Evolutionary conservation across 1,139 yeast genomes (phyloP).

Genomic region (Suhomyces taliae): DNA sequence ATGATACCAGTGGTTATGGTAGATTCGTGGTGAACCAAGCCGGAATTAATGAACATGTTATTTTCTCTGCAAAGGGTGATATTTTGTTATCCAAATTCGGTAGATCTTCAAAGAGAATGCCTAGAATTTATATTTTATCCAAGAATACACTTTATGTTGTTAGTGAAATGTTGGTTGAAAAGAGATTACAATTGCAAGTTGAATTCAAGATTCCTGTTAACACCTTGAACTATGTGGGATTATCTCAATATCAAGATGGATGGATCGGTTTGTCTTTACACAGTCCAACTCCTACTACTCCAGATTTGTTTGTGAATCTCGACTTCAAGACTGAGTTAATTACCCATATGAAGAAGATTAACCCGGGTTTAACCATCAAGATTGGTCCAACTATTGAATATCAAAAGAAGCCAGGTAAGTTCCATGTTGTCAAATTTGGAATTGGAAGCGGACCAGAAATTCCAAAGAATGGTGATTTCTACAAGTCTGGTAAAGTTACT

Average conservation of each 20-base stretch:
- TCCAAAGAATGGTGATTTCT: constrained; percentile 65
- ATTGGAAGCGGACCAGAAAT: constrained; percentile 52
- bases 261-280: constrained; percentile 81
- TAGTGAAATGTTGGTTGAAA: constrained; percentile 70
- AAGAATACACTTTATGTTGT: constrained; percentile 61
- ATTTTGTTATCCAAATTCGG: constrained; percentile 84
- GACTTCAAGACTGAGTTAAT: constrained; percentile 88
- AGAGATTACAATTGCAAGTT: constrained; percentile 62
- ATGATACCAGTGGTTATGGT: constrained; percentile 70
- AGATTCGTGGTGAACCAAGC: constrained; percentile 64
- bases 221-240: constrained; percentile 61
- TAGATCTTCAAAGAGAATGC: constrained; percentile 79
- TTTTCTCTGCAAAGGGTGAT: constrained; percentile 83
- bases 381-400: constrained; percentile 77
- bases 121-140: constrained; percentile 73
- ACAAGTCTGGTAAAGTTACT: constrained; percentile 86
- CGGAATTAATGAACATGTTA: constrained; percentile 68
- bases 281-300: constrained; percentile 50
- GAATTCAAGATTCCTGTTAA: constrained; percentile 66
- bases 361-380: constrained; percentile 58
- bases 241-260: constrained; percentile 83
- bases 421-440: constrained; percentile 70
- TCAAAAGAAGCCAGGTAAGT: constrained; percentile 87
- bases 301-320: constrained; percentile 81
- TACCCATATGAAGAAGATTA: constrained; percentile 68